These are phyloP conservation scores for Coemansia sp. DNA, from an alignment of 192 early-diverging fungal species.

Conservation along the genomic window DNA sequence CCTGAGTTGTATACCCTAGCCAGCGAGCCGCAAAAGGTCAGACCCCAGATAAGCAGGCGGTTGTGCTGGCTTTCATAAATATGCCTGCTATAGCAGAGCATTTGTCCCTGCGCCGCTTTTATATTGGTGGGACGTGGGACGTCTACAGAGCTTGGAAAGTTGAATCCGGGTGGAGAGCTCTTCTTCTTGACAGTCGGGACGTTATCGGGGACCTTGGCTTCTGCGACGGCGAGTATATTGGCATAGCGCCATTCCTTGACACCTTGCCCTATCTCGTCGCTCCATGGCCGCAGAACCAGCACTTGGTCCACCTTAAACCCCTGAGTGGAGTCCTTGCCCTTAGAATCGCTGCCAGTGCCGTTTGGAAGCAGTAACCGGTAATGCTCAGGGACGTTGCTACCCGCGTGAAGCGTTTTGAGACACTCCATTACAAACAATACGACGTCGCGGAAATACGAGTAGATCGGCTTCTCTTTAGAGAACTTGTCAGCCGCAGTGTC, in stretches of 20 bases:
- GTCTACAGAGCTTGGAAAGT: not conserved
- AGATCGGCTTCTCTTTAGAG: not conserved
- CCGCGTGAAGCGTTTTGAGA: conserved; percentile 1
- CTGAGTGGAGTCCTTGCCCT: conserved; percentile 6
- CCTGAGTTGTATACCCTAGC: not conserved
- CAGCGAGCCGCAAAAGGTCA: conserved; percentile 13
- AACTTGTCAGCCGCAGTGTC: not conserved
- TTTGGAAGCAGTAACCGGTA: not conserved
- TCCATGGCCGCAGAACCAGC: conserved; percentile 7
- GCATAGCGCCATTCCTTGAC: not conserved
- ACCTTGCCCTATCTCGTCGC: not conserved
- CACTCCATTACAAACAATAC: conserved; percentile 7
- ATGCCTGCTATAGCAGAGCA: conserved; percentile 9
- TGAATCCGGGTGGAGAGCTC: not conserved
- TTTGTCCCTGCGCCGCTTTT: conserved; percentile 1
- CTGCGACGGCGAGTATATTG: not conserved
- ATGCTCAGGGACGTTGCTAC: not conserved
- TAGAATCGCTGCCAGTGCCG: not conserved
- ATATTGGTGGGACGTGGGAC: not conserved
- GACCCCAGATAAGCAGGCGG: conserved; percentile 29
- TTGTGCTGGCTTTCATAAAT: conserved; percentile 14
- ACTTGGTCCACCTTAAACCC: conserved; percentile 9
- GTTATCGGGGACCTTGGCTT: conserved; percentile 3
- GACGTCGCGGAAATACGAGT: conserved; percentile 8
- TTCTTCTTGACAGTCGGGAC: not conserved